Base-by-base conservation (phyloP, 345 rosid genomes). In the Populus pruinosa region DNA sequence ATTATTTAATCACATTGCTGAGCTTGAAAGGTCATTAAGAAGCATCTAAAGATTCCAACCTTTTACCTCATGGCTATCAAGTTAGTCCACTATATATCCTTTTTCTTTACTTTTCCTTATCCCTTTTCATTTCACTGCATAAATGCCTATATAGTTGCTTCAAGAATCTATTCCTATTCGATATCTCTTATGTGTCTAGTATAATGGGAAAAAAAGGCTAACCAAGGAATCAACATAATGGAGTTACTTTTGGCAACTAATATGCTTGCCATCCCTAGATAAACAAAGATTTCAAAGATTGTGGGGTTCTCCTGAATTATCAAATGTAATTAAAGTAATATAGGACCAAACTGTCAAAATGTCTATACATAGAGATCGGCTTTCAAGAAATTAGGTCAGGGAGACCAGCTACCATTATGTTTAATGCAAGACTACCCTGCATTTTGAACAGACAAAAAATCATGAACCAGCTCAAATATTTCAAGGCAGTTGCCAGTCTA, bases 211-310 rank as follows among this genome's bases (percentile, higher is more conserved):
- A 16, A 39, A 23, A 72, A 27, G 62, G 55, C 78, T 59, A 70
- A 71, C 82, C 63, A 71, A 18, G 77, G 83, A 87, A 85, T 80
- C 86, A 74, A 33, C 47, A 73, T 41, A 77, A 72, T 65, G 81
- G 87, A 73, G 74, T 61, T 50, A 63, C 76, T 79, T 82, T 83
- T 79, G 62, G 20, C 59, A 77, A 70, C 67, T 47, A 73, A 77
- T 35, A 31, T 36, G 74, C 27, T 18, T 73, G 70, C 33, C 44
- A 47, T 23, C 70, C 68, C 21, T 47, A 44, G 23, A 70, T 44
- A 56, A 78, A 67, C 5, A 67, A 74, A 77, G 70, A 67, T 44
- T 41, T 50, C 39, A 76, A 11, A 67, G 35, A 39, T 41, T 35
- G n/a, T 7, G 44, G 69, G 39, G 29, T 35, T 29, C n/a, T 41